Base-by-base conservation (phyloP, 2,329 filamentous ascomycete genomes). In the Apiospora sp. region DNA sequence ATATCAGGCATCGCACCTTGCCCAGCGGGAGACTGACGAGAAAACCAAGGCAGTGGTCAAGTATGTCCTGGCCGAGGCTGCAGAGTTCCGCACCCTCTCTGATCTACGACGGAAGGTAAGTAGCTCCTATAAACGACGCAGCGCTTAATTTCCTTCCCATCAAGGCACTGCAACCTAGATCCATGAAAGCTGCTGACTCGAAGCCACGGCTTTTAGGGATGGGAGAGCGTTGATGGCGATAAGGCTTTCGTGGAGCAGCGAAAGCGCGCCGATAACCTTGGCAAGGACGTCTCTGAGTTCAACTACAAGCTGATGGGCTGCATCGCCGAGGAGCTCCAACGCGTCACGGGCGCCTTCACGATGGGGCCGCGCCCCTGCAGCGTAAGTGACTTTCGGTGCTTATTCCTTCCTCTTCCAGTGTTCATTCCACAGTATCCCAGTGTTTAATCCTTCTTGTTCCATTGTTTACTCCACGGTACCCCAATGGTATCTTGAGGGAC, bases 291-390 rank as follows among this genome's bases (percentile, higher is more conserved):
- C 12, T 75, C 75, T 12, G 51, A 27, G 0, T 75, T 72, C 64
- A 86, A 87, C 74, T 86, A 81, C 75, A 70, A 72, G 0, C 78
- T 87, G 78, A 88, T 87, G 86, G 75, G 77, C 54, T 69, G 72
- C 0, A 86, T 89, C 48, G 86, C 78, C 1, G 22, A 78, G 2
- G 83, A 88, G 68, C 76, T 89, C 30, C 75, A 88, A 10, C 12
- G 48, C 0, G 70, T 71, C 0, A 84, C 82, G 0, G 70, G 72
- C 2, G 82, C 79, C 19, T 79, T 87, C n/a, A 72, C 67, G 14
- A 72, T 83, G 19, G 2, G 5, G 6, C 19, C 22, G 46, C 46
- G 46, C 46, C 22, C 46, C 46, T 14, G 43, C 14, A 7, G 58
- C n/a, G 81, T 30, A 30, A 30, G 27, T 30, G 27, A 2, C 27